These are phyloP conservation scores for Buxus sempervirens DNA, from an alignment of 164 flowering plant species.

Conservation along the genomic window DNA sequence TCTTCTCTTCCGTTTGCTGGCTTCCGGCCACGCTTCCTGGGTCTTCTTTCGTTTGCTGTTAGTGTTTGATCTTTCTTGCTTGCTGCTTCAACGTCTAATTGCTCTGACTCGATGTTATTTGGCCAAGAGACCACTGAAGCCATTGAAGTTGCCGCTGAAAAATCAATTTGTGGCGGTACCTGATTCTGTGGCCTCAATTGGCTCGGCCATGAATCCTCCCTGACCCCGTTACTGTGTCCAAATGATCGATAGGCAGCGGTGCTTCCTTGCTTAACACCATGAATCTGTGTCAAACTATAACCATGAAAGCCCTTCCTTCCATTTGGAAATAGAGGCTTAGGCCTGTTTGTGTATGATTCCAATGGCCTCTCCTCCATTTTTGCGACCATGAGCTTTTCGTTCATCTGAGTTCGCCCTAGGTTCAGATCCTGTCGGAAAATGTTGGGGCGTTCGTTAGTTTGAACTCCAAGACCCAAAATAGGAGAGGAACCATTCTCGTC, in stretches of 20 bases:
- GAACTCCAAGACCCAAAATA: conserved; percentile 24
- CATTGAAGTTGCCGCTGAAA: conserved; percentile 54
- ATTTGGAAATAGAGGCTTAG: conserved; percentile 33
- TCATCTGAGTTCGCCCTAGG: conserved; percentile 29
- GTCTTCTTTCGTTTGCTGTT: conserved; percentile 18
- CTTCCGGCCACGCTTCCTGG: conserved; percentile 6
- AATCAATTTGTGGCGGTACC: conserved; percentile 65
- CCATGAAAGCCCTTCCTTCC: conserved; percentile 40
- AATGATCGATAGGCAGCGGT: conserved; percentile 8
- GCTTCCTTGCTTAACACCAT: conserved; percentile 32
- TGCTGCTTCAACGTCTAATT: conserved; percentile 69
- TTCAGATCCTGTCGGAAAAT: conserved; percentile 81
- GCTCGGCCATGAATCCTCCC: conserved; percentile 41
- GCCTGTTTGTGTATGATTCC: conserved; percentile 41
- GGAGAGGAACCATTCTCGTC: conserved; percentile 29
- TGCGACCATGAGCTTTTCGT: conserved; percentile 56
- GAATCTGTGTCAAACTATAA: conserved; percentile 41
- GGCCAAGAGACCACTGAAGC: conserved; percentile 33
- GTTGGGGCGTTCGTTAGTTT: conserved; percentile 44
- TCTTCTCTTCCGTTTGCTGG: not conserved
- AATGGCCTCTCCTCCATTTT: conserved; percentile 61
- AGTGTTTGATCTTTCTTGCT: conserved; percentile 52
- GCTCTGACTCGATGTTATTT: conserved; percentile 54
- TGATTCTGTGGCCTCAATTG: conserved; percentile 54
- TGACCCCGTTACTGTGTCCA: conserved; percentile 31